Percentiles rank a stretch among this genome's conserved stretches.
phyloP scores from a whole-genome alignment of 805 yeast species.

The Starmerella roubikii region DNA sequence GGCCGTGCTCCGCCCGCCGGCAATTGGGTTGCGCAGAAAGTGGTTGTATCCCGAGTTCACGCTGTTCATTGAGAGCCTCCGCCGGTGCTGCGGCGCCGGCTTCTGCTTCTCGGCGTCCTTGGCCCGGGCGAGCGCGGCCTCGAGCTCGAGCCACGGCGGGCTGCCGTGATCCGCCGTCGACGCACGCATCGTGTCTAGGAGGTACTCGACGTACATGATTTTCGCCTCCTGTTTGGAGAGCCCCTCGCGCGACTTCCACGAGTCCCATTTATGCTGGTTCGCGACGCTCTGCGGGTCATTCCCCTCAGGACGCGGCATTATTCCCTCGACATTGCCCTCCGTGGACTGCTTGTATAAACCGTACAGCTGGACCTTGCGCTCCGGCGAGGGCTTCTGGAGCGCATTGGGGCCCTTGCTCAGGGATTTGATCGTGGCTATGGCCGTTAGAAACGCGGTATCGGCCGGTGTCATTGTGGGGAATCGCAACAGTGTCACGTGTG shows the following conservation, averaged over 20 bases:
- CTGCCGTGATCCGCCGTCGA: slow-evolving; percentile 31
- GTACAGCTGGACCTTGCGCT: slow-evolving; percentile 33
- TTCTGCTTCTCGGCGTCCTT: neutral
- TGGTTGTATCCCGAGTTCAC: slow-evolving; percentile 19
- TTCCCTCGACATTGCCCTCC: slow-evolving; percentile 64
- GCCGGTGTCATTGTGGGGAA: slow-evolving; percentile 14
- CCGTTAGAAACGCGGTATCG: slow-evolving; percentile 72
- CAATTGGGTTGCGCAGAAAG: slow-evolving; percentile 17
- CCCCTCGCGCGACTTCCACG: slow-evolving; percentile 71
- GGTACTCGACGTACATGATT: slow-evolving; percentile 47
- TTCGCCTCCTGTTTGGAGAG: slow-evolving; percentile 59
- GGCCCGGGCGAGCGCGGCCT: slow-evolving; percentile 47
- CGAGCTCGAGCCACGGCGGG: slow-evolving; percentile 28
- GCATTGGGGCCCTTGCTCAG: slow-evolving; percentile 33
- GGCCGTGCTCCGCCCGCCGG: slow-evolving; percentile 2
- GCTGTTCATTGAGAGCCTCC: slow-evolving; percentile 16
- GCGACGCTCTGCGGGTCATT: slow-evolving; percentile 47
- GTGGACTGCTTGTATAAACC: slow-evolving; percentile 84
- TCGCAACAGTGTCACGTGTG: neutral
- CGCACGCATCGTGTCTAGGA: slow-evolving; percentile 60
- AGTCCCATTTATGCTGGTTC: slow-evolving; percentile 63
- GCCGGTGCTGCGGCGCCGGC: neutral
- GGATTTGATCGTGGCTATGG: slow-evolving; percentile 64
- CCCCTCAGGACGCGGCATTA: slow-evolving; percentile 55
- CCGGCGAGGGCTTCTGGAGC: slow-evolving; percentile 18